Evolutionary conservation across 345 rosid genomes (phyloP).

Genomic region (Aegle marmelos): DNA sequence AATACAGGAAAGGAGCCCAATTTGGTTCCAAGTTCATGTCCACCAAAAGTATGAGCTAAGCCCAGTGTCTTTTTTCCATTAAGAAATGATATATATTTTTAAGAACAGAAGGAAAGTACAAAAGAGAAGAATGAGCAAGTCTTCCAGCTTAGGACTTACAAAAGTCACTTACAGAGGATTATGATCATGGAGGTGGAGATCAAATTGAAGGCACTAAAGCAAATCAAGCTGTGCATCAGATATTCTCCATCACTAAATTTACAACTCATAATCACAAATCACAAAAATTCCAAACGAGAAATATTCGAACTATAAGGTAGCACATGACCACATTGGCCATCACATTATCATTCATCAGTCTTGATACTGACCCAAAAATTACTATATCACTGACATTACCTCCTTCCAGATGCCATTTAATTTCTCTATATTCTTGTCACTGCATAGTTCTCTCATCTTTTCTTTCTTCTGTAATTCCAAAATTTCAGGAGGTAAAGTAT

Average conservation of each 20-base stretch:
- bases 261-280: not conserved
- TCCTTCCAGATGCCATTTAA: conserved; percentile 92
- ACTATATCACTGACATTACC: conserved; percentile 39
- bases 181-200: not conserved
- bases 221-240: not conserved
- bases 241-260: not conserved
- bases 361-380: conserved; percentile 11
- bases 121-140: not conserved
- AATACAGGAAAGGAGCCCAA: not conserved
- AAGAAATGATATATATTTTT: not conserved
- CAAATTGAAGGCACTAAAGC: not conserved
- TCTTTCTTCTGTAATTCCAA: conserved; percentile 64
- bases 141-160: not conserved
- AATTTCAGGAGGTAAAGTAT: conserved; percentile 44
- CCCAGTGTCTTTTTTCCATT: not conserved
- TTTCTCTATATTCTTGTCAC: conserved; percentile 65
- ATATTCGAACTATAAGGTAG: not conserved
- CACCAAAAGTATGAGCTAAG: not conserved
- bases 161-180: not conserved
- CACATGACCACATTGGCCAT: not conserved
- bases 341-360: not conserved
- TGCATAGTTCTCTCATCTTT: conserved; percentile 53
- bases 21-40: not conserved
- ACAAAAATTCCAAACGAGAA: not conserved
- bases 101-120: not conserved